A percentile compares a stretch with the other conserved stretches of the same genome.
Conservation (phyloP, 2,329 filamentous ascomycete genomes). For the Monilinia fructicola region DNA sequence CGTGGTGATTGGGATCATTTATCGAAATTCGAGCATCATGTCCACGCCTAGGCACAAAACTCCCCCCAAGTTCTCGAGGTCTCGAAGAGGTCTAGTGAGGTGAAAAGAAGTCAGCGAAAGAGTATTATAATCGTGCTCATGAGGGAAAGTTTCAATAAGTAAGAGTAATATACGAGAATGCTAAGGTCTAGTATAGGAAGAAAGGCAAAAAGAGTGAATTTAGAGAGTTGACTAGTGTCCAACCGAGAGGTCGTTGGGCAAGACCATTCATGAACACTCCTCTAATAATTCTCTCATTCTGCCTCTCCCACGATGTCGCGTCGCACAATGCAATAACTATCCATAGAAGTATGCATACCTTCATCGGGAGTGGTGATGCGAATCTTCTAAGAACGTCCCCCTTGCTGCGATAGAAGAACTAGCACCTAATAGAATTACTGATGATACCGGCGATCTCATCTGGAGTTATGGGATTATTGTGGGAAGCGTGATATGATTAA, state of each 20-base stretch:
- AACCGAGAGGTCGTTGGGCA: slow-evolving; percentile 5
- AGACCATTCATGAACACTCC: neutral
- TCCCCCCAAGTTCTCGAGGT: slow-evolving; percentile 41
- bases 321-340: slow-evolving; percentile 2
- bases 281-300: neutral
- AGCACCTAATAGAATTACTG: slow-evolving; percentile 37
- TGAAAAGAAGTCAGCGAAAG: slow-evolving; percentile 32
- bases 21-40: slow-evolving; percentile 45
- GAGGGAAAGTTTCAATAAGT: neutral
- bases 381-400: slow-evolving; percentile 34
- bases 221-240: neutral
- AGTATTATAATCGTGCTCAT: neutral
- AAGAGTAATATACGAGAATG: neutral
- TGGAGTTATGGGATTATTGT: slow-evolving; percentile 29
- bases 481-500: slow-evolving; percentile 6
- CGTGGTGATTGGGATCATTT: slow-evolving; percentile 71
- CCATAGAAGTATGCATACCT: slow-evolving; percentile 35
- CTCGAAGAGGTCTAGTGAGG: slow-evolving; percentile 40
- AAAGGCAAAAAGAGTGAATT: slow-evolving; percentile 7
- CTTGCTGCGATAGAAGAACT: slow-evolving; percentile 37
- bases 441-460: slow-evolving; percentile 37
- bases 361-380: slow-evolving; percentile 35
- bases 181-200: neutral
- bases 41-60: slow-evolving; percentile 40
- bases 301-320: slow-evolving; percentile 10